Evolutionary conservation across 148 eudicot species (phyloP).

Genomic region (Dianthus caryophyllus): DNA sequence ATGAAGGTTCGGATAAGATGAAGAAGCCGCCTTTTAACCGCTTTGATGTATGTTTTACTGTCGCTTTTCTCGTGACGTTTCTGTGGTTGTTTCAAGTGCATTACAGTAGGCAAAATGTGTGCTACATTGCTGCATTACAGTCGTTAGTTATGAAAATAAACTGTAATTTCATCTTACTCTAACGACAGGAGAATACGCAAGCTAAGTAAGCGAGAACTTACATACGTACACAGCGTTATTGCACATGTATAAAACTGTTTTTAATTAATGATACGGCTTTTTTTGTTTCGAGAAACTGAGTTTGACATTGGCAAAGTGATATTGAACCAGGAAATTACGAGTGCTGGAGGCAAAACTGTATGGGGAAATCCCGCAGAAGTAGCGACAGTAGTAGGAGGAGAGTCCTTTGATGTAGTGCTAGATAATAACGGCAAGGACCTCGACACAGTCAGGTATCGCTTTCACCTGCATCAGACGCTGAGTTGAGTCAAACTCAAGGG

Average conservation of each 20-base stretch:
- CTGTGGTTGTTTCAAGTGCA: background rate
- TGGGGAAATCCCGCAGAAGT: slow-evolving; percentile 87
- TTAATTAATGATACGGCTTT: too few relatives aligned
- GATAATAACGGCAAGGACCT: slow-evolving; percentile 98
- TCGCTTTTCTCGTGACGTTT: too few relatives aligned
- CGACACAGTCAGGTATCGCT: slow-evolving; percentile 66
- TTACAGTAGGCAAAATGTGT: background rate
- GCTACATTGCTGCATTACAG: too few relatives aligned
- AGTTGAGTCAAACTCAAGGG: background rate
- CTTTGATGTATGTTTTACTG: slow-evolving; percentile 71
- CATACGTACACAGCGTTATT: too few relatives aligned
- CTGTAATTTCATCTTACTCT: too few relatives aligned
- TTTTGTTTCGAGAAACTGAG: background rate
- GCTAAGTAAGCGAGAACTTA: too few relatives aligned
- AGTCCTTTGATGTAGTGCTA: slow-evolving; percentile 66
- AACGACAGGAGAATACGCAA: too few relatives aligned
- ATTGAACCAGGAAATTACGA: slow-evolving; percentile 61
- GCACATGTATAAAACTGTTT: too few relatives aligned
- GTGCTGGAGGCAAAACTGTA: slow-evolving; percentile 81
- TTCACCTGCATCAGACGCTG: background rate
- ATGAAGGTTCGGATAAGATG: slow-evolving; percentile 92
- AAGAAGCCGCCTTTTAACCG: slow-evolving; percentile 89
- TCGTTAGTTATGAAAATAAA: too few relatives aligned
- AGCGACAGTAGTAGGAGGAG: slow-evolving; percentile 63
- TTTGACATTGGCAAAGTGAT: background rate